These are phyloP conservation scores for Pichia nanzhaoensis DNA, from an alignment of 805 yeast genomes.

Conservation along the genomic window DNA sequence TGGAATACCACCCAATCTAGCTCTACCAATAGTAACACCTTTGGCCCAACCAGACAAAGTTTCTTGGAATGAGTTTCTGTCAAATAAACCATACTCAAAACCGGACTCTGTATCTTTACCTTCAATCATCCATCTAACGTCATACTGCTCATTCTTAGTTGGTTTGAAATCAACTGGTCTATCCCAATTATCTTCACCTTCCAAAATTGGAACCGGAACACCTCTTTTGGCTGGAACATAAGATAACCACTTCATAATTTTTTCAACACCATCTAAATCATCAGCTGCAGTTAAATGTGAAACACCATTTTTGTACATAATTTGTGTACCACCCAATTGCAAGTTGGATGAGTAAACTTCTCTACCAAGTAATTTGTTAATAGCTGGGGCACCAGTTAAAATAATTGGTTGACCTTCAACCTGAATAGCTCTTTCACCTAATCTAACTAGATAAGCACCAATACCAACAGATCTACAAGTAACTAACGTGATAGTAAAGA, in stretches of 20 bases:
- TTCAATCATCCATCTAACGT: constrained; percentile 90
- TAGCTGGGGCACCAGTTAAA: constrained; percentile 98
- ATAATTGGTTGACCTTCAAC: constrained; percentile 98
- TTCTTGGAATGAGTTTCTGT: constrained; percentile 89
- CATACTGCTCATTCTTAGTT: constrained; percentile 63
- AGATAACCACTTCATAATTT: constrained; percentile 93
- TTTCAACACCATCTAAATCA: constrained; percentile 92
- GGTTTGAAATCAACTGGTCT: constrained; percentile 85
- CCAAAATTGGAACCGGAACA: constrained; percentile 84
- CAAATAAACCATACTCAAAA: constrained; percentile 86
- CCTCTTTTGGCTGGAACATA: constrained; percentile 89
- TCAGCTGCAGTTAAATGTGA: constrained; percentile 96
- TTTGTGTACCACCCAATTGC: constrained; percentile 98
- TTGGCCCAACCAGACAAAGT: constrained; percentile 97
- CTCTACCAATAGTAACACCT: constrained; percentile 98
- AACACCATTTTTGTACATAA: constrained; percentile 97
- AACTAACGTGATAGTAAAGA: constrained; percentile 94
- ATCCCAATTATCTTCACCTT: constrained; percentile 84
- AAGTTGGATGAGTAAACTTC: constrained; percentile 95
- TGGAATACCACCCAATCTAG: constrained; percentile 98
- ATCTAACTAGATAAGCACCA: constrained; percentile 96
- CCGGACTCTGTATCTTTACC: constrained; percentile 72
- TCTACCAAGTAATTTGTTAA: constrained; percentile 92
- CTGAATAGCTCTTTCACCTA: constrained; percentile 98
- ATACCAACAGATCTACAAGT: constrained; percentile 99